Base-by-base conservation (phyloP, 192 early-diverging fungal genomes). In the Chytriomyces sp. region DNA sequence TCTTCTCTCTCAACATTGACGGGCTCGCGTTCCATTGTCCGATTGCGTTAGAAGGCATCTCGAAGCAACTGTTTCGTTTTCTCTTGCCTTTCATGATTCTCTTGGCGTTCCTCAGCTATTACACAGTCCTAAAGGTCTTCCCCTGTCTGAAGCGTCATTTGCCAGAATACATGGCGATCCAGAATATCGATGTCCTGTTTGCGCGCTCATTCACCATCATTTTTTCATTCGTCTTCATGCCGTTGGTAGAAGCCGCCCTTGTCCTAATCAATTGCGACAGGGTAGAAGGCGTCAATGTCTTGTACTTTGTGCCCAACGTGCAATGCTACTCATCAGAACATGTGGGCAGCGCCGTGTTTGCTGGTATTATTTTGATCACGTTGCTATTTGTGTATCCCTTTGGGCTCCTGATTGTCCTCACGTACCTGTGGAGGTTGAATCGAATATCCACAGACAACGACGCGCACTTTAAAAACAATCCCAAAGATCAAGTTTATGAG, bases 1-100 rank as follows among this genome's bases (percentile, higher is more conserved):
- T 74, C 26, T 10, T 52, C 36, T 57, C 63, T 30, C 55, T 74
- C 22, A 37, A 74, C 26, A 67, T 74, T 31, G 73, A 74, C 37
- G 62, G 34, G 10, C 12, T 74, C 25, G 73, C 44, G 2, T 17
- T 44, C 22, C 54, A 74, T 38, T 74, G 73, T 39, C 62, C 73
- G 5, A 28, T 62, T n/a, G 52, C 62, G 5, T n/a, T 74, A 7
- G 14, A 8, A n/a, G 73, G 73, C 19, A 14, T 67, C 30, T 4
- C 7, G 22, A 74, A 74, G 59, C 63, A n/a, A 14, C 26, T 74
- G 26, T 74, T 67, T 32, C 49, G 73, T 31, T 74, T 74, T 39
- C 36, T 67, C 7, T 53, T 74, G n/a, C 73, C 73, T 12, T 2
- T 39, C 0, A 3, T 67, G 49, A 57, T 74, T 54, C 37, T 66